Percentiles rank a stretch among this genome's conserved stretches.
phyloP scores from a whole-genome alignment of 2,329 filamentous ascomycete genomes.

The Pseudocercospora pini-densiflorae region DNA sequence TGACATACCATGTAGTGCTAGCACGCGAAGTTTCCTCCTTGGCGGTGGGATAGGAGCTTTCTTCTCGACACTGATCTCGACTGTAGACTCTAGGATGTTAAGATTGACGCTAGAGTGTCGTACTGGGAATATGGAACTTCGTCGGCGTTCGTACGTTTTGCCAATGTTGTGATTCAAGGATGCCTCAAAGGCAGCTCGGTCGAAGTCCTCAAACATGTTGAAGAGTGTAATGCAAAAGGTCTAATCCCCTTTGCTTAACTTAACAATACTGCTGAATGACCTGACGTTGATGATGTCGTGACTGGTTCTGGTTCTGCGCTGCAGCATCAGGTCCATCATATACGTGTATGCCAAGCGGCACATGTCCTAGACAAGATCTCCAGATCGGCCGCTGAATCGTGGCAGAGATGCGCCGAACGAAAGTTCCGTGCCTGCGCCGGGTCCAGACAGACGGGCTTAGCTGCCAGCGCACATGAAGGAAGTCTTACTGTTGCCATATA shows the following conservation, averaged over 20 bases:
- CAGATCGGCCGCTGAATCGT: constrained; percentile 3
- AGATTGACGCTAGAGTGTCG: constrained; percentile 14
- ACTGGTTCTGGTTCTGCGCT: constrained; percentile 3
- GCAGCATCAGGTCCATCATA: constrained; percentile 16
- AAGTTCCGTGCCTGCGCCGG: constrained; percentile 5
- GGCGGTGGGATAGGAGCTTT: neutral
- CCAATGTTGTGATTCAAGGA: neutral
- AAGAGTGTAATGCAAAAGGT: neutral
- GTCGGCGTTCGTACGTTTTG: neutral
- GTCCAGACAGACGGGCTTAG: neutral
- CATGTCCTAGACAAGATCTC: neutral
- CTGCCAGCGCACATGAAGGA: neutral
- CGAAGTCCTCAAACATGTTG: constrained; percentile 20
- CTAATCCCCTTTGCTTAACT: neutral
- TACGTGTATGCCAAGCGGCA: constrained; percentile 6
- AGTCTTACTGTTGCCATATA: neutral
- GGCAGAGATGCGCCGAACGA: neutral
- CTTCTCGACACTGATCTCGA: constrained; percentile 20
- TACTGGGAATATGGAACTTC: constrained; percentile 8
- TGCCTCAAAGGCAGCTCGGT: constrained; percentile 18
- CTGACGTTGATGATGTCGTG: neutral
- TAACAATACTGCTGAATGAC: neutral
- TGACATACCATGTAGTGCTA: constrained; percentile 21
- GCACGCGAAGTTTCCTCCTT: constrained; percentile 16
- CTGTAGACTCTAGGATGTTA: constrained; percentile 13